Conservation (phyloP, 2,329 filamentous ascomycete genomes). For the Pyricularia pennisetigena region DNA sequence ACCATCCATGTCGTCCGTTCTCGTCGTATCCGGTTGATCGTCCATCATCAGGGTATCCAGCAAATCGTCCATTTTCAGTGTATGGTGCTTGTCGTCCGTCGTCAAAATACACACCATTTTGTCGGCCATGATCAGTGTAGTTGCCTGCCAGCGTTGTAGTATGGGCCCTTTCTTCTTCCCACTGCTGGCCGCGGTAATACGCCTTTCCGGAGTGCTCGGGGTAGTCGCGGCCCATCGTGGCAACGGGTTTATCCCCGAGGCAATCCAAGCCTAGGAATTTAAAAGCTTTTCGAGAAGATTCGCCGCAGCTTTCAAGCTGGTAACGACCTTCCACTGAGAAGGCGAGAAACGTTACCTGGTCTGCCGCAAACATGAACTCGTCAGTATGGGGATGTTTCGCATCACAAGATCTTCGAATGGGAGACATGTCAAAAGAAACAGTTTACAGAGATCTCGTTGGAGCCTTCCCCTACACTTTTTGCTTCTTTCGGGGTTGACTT, state of each 20-base stretch:
- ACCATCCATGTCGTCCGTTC: not conserved
- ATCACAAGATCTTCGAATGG: not conserved
- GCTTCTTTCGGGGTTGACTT: not conserved
- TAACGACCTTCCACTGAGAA: not conserved
- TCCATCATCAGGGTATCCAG: not conserved
- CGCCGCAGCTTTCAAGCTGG: not conserved
- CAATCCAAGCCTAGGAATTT: not conserved
- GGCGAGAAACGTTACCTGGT: not conserved
- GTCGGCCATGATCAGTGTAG: not conserved
- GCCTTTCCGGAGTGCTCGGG: not conserved
- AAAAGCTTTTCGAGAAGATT: not conserved
- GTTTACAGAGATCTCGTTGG: not conserved
- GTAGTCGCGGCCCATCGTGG: not conserved
- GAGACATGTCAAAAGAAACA: not conserved
- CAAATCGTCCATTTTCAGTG: not conserved
- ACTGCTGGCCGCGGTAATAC: not conserved
- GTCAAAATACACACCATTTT: not conserved
- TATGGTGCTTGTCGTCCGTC: not conserved
- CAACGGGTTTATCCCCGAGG: not conserved
- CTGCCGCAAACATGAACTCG: not conserved
- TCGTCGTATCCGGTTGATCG: not conserved
- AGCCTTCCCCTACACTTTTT: not conserved
- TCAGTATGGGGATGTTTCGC: not conserved
- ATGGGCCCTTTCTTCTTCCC: not conserved
- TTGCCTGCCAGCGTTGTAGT: not conserved